These are phyloP conservation scores for Yarrowia keelungensis DNA, from an alignment of 805 yeast genomes.

Conservation along the genomic window DNA sequence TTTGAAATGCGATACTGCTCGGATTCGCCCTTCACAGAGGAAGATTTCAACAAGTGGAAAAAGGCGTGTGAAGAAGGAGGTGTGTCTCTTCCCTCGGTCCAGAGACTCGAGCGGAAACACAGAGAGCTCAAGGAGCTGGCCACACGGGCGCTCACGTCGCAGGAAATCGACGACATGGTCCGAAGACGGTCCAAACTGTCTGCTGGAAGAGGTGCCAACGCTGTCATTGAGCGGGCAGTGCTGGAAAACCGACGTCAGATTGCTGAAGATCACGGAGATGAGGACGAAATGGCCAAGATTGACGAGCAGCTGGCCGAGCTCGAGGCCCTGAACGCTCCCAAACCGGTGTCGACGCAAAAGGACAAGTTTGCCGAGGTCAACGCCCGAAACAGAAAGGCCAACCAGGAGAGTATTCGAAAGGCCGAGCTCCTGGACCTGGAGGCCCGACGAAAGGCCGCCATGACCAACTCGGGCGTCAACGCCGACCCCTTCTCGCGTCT, in stretches of 20 bases:
- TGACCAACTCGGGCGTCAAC: conserved; percentile 50
- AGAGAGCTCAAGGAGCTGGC: conserved; percentile 68
- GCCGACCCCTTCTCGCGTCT: conserved; percentile 88
- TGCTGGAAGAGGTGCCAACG: conserved; percentile 69
- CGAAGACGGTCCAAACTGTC: conserved; percentile 69
- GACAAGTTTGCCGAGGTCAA: conserved; percentile 72
- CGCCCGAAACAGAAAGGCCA: conserved; percentile 82
- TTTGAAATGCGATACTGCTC: conserved; percentile 82
- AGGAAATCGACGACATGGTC: conserved; percentile 79
- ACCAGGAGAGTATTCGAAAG: conserved; percentile 74
- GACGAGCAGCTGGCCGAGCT: conserved; percentile 49
- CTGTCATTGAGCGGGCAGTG: conserved; percentile 75
- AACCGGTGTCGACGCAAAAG: conserved; percentile 39
- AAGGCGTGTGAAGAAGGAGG: conserved; percentile 65
- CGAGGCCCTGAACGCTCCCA: conserved; percentile 42
- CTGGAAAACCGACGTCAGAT: conserved; percentile 76
- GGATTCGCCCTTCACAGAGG: conserved; percentile 72
- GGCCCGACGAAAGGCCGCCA: conserved; percentile 55
- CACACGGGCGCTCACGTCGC: conserved; percentile 68
- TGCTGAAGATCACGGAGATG: conserved; percentile 61
- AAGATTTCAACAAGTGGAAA: conserved; percentile 76
- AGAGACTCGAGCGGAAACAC: conserved; percentile 69
- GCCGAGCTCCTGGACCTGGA: conserved; percentile 76
- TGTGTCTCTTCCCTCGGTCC: conserved; percentile 64
- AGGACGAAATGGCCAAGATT: conserved; percentile 47